Conservation (phyloP, 148 eudicot genomes). For the Dianthus caryophyllus region DNA sequence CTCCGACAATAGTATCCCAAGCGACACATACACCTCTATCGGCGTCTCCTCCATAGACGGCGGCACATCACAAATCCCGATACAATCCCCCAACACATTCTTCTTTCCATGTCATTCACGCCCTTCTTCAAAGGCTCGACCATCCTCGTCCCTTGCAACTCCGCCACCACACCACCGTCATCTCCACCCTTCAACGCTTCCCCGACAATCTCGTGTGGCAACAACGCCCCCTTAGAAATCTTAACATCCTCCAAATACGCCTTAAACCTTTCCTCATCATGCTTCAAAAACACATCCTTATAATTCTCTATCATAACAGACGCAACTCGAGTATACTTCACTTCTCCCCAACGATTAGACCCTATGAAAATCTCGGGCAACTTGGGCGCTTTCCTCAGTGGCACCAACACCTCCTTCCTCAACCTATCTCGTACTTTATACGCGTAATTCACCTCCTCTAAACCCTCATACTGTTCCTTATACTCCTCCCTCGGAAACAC, state of each 20-base stretch:
- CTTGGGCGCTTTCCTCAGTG: conserved; percentile 22
- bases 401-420: conserved; percentile 24
- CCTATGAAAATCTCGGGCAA: conserved; percentile 28
- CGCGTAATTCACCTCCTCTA: conserved; percentile 30
- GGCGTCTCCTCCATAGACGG: conserved; percentile 24
- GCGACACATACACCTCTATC: conserved; percentile 25
- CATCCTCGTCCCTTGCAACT: conserved; percentile 32
- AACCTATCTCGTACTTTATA: conserved; percentile 26
- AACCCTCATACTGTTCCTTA: background rate
- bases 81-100: conserved; percentile 17
- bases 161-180: conserved; percentile 23
- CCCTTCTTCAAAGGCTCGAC: conserved; percentile 14
- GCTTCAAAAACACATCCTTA: conserved; percentile 17
- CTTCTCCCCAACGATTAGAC: conserved; percentile 17
- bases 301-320: conserved; percentile 27
- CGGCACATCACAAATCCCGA: conserved; percentile 30
- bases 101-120: background rate
- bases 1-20: conserved; percentile 23
- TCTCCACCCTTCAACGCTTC: conserved; percentile 11
- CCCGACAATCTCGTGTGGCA: conserved; percentile 30
- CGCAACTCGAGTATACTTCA: conserved; percentile 21
- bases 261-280: conserved; percentile 22
- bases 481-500: conserved; percentile 15
- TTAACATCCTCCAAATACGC: conserved; percentile 23
- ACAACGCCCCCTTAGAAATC: conserved; percentile 22